Evolutionary conservation across 2,329 filamentous ascomycete species (phyloP), one percentile per base, ranked within the genome.

Genomic region (Aureobasidium leucospermi): DNA sequence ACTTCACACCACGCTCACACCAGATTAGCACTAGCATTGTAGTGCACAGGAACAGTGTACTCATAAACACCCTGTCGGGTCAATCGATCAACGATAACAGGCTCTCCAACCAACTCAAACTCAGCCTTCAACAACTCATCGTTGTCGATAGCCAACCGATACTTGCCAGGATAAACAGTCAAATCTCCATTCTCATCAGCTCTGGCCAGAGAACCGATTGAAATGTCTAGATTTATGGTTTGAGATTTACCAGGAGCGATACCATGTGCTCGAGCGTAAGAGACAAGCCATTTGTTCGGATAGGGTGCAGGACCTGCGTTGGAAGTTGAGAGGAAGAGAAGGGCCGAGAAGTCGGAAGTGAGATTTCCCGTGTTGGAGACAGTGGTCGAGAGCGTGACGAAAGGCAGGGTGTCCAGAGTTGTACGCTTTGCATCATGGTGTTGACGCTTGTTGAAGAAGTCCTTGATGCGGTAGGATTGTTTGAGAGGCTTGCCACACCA

Each of bases 131-230:
- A 38, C 15, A 57, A 11, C 32, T 38, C 53, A 19, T 57, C 32
- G 9, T 57, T 68, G 65, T 82, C 80, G 7, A 82, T 49, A 42
- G 73, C 64, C 9, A 82, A 48, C 7, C 66, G 72, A 63, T 84
- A 85, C 15, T 73, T 73, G 0, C 80, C 82, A 0, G 81, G 81
- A 67, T 81, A 83, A 6, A 84, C 65, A 15, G 81, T 76, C 51
- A 71, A 73, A 60, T 80, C 76, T 1, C 82, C 82, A 2, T 69
- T 70, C 41, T 76, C 73, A 59, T 82, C 79, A 0, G 76, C 76
- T 1, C 82, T 70, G 1, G 78, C 77, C 45, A 85, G 64, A 23
- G 73, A 76, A 0, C 78, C 81, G 1, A 84, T 68, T 1, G 74
- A 79, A 16, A 81, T 63, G 4, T 72, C 67, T 3, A 84, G 66